Evolutionary conservation across 1,284 basidiomycete species (phyloP).

Genomic region (Pseudozyma sp.): DNA sequence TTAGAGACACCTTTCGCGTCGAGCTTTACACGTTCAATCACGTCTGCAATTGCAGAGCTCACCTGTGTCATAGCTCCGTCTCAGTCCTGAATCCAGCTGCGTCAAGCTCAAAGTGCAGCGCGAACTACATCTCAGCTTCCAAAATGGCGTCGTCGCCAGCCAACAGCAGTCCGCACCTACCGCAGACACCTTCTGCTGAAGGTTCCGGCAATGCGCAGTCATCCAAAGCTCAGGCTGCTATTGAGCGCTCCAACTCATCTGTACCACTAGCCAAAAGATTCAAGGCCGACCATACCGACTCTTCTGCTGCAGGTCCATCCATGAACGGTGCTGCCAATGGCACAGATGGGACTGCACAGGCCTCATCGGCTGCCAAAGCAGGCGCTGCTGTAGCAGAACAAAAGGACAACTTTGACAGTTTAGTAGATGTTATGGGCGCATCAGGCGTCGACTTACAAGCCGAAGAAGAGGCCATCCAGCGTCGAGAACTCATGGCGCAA

Average conservation of each 20-base stretch:
- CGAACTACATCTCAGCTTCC: no score
- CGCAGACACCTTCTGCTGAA: constrained; percentile 24
- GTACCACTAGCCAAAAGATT: constrained; percentile 38
- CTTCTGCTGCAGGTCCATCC: constrained; percentile 20
- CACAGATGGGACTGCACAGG: constrained; percentile 13
- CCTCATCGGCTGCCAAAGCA: constrained; percentile 6
- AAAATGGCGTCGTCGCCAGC: constrained; percentile 37
- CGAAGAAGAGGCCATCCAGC: constrained; percentile 64
- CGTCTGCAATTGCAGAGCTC: no score
- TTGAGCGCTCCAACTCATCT: constrained; percentile 33
- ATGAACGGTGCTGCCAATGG: constrained; percentile 16
- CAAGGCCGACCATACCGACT: constrained; percentile 29
- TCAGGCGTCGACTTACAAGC: constrained; percentile 65
- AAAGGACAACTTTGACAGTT: constrained; percentile 55
- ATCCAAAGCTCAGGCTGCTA: constrained; percentile 12
- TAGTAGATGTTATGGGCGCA: constrained; percentile 63
- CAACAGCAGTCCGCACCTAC: constrained; percentile 18
- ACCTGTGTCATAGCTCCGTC: no score
- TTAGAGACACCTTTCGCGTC: no score
- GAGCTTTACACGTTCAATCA: no score
- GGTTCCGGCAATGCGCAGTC: constrained; percentile 10
- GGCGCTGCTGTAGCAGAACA: constrained; percentile 25
- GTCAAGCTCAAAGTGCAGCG: no score
- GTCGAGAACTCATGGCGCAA: constrained; percentile 47
- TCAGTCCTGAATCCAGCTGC: no score